These are phyloP conservation scores for Alternaria triticimaculans DNA, from an alignment of 2,329 filamentous ascomycete genomes.

Conservation along the genomic window DNA sequence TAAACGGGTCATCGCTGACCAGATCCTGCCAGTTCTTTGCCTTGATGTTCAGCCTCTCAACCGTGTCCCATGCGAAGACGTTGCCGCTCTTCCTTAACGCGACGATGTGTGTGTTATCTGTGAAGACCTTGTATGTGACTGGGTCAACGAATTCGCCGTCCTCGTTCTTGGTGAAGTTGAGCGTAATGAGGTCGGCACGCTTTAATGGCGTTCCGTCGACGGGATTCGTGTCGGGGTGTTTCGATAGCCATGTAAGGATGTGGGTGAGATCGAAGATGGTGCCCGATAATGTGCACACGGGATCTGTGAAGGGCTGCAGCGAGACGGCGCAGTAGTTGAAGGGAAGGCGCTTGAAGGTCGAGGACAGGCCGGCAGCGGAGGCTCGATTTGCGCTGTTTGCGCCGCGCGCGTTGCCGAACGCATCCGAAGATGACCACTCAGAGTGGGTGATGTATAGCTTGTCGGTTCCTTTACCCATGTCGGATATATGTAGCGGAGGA, in stretches of 20 bases:
- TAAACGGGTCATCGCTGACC: slow-evolving; percentile 85
- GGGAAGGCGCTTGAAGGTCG: slow-evolving; percentile 84
- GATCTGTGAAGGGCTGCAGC: slow-evolving; percentile 92
- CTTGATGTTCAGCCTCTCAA: slow-evolving; percentile 95
- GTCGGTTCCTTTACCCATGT: slow-evolving; percentile 51
- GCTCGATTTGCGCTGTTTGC: slow-evolving; percentile 66
- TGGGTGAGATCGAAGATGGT: slow-evolving; percentile 96
- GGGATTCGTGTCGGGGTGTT: slow-evolving; percentile 91
- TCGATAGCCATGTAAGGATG: slow-evolving; percentile 92
- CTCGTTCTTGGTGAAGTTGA: slow-evolving; percentile 91
- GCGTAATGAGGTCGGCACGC: slow-evolving; percentile 82
- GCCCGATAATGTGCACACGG: slow-evolving; percentile 86
- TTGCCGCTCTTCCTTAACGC: slow-evolving; percentile 87
- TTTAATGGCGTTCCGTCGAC: slow-evolving; percentile 81
- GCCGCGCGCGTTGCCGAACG: slow-evolving; percentile 81
- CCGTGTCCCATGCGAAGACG: slow-evolving; percentile 94
- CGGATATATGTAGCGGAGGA: background rate
- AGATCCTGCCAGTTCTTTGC: slow-evolving; percentile 94
- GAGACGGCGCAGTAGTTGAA: slow-evolving; percentile 98
- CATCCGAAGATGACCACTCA: slow-evolving; percentile 92
- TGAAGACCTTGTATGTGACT: slow-evolving; percentile 96
- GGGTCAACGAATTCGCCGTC: slow-evolving; percentile 93
- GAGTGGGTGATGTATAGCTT: slow-evolving; percentile 82
- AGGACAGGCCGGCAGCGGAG: slow-evolving; percentile 57
- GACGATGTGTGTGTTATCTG: slow-evolving; percentile 96